A percentile compares a stretch with the other conserved stretches of the same genome.
Evolutionary conservation across 257 asterid genomes (phyloP).

Genomic region (Perilla frutescens): DNA sequence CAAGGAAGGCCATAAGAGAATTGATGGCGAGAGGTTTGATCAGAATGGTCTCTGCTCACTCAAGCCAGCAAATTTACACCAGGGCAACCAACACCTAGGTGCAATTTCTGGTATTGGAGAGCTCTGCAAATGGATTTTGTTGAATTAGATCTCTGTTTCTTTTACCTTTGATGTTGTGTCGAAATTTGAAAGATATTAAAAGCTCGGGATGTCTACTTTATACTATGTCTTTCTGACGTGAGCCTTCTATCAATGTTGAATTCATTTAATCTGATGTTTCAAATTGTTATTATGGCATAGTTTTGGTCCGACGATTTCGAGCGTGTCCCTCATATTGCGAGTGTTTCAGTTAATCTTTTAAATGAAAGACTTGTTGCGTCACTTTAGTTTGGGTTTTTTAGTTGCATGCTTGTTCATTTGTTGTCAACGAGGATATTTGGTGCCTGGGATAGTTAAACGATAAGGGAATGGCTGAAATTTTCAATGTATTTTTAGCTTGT

Average conservation of each 20-base stretch:
- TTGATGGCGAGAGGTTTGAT: conserved; percentile 62
- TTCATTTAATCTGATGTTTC: background rate
- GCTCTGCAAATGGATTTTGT: conserved; percentile 31
- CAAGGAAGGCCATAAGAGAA: conserved; percentile 65
- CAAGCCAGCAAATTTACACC: conserved; percentile 73
- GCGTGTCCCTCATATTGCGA: background rate
- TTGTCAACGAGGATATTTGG: too few species aligned
- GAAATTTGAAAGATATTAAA: conserved; percentile 12
- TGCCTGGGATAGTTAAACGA: too few species aligned
- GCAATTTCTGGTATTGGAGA: background rate
- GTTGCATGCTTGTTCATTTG: too few species aligned
- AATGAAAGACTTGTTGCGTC: too few species aligned
- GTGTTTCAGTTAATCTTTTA: too few species aligned
- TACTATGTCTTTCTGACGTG: background rate
- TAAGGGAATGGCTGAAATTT: too few species aligned
- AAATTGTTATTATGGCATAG: background rate
- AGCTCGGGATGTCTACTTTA: background rate
- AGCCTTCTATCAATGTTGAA: background rate
- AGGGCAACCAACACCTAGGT: conserved; percentile 63
- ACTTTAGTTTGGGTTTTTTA: too few species aligned
- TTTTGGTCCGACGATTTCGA: background rate
- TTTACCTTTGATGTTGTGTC: conserved; percentile 10
- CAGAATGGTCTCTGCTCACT: conserved; percentile 65
- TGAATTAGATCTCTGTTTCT: conserved; percentile 22
- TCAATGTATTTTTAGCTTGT: too few species aligned